Conservation (phyloP, 169 alveolate genomes). For the Plasmodium cynomolgi region DNA sequence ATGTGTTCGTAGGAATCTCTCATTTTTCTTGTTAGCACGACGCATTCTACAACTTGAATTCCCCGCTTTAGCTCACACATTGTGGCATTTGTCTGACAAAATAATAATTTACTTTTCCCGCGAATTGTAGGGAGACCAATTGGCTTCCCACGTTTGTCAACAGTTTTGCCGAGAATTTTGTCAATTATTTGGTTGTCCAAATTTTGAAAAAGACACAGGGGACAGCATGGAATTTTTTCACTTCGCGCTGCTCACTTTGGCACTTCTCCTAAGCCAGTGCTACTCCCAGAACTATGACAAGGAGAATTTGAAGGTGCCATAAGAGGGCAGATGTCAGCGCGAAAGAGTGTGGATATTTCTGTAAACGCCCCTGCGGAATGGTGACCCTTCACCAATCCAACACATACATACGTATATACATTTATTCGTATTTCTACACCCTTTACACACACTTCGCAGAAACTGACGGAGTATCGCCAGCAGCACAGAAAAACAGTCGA, state of each 20-base stretch:
- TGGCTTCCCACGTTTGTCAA: not conserved
- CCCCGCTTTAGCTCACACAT: not conserved
- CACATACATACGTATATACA: not conserved
- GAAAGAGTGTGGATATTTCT: not conserved
- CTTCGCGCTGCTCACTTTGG: not conserved
- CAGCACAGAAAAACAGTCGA: conserved; percentile 92
- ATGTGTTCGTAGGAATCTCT: not conserved
- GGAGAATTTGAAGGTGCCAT: conserved; percentile 66
- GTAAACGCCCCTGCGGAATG: not conserved
- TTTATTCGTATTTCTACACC: conserved; percentile 2
- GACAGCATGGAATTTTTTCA: conserved; percentile 37
- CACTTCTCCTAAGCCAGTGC: conserved; percentile 13
- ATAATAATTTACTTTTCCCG: not conserved
- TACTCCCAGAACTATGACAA: conserved; percentile 44
- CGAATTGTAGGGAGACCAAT: not conserved
- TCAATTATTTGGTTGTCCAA: not conserved
- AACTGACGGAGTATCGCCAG: conserved; percentile 92
- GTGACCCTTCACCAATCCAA: conserved; percentile 3
- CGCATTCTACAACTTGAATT: not conserved
- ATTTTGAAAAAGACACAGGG: not conserved
- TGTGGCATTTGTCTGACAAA: not conserved
- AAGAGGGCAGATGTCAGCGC: not conserved
- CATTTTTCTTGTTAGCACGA: not conserved
- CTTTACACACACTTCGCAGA: conserved; percentile 52
- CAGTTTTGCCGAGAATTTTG: not conserved